Conservation (phyloP, 2,329 filamentous ascomycete species). For the Monilinia fructicola region DNA sequence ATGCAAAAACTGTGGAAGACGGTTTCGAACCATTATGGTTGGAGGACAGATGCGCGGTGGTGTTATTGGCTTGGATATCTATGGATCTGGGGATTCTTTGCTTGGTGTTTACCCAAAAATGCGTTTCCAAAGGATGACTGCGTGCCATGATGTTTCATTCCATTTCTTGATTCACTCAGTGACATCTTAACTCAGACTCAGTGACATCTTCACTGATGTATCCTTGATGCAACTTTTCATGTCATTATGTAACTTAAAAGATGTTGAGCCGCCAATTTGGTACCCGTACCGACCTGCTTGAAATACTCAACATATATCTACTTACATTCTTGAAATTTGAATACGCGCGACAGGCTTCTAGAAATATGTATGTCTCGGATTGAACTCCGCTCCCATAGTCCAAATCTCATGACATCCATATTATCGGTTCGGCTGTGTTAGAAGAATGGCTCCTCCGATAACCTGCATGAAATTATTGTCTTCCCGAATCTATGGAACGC, state of each 20-base stretch:
- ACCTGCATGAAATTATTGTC: neutral
- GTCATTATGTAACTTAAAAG: neutral
- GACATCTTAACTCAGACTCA: too few relatives aligned
- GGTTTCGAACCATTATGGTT: neutral
- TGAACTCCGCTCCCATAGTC: neutral
- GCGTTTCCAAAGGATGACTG: slow-evolving; percentile 13
- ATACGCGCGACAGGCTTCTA: neutral
- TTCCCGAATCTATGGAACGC: neutral
- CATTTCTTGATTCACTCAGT: too few relatives aligned
- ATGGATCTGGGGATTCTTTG: slow-evolving; percentile 14
- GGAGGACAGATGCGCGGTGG: slow-evolving; percentile 1
- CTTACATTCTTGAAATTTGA: neutral
- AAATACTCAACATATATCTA: neutral
- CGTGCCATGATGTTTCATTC: neutral
- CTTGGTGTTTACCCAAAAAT: slow-evolving; percentile 12
- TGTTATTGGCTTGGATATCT: slow-evolving; percentile 14
- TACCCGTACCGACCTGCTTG: neutral
- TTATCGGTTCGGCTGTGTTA: neutral
- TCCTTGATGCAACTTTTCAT: neutral
- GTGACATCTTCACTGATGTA: neutral
- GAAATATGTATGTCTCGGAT: neutral
- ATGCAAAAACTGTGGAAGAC: neutral
- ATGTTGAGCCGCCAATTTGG: neutral
- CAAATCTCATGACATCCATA: neutral
- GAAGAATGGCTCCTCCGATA: neutral